Percentiles rank a stretch among this genome's conserved stretches.
phyloP scores from a whole-genome alignment of 495 filamentous ascomycete species.

The Penicillium crystallinum region DNA sequence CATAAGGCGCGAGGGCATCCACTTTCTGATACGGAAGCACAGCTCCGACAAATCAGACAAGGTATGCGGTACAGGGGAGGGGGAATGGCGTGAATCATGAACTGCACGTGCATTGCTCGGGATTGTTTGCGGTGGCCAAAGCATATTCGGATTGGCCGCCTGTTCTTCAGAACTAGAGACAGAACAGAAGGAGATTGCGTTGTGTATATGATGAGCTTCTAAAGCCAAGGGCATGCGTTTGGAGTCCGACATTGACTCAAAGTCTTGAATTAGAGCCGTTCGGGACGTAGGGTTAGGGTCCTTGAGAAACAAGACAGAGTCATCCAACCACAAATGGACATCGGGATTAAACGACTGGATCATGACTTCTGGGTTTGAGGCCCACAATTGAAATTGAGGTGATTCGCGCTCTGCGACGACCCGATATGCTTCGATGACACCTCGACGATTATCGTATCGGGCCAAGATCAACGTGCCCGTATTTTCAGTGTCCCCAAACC shows the following conservation, averaged over 20 bases:
- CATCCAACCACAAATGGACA: slow-evolving; percentile 63
- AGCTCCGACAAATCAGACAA: slow-evolving; percentile 53
- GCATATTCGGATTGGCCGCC: slow-evolving; percentile 28
- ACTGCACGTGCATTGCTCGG: slow-evolving; percentile 46
- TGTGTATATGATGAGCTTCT: slow-evolving; percentile 42
- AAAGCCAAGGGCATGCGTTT: slow-evolving; percentile 51
- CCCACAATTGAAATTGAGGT: slow-evolving; percentile 55
- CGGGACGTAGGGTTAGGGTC: slow-evolving; percentile 20
- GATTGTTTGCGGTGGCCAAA: slow-evolving; percentile 75
- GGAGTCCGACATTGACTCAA: slow-evolving; percentile 21
- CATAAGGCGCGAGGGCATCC: slow-evolving; percentile 52
- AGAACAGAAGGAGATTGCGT: slow-evolving; percentile 40
- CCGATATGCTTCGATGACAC: slow-evolving; percentile 77
- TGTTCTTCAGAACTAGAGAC: slow-evolving; percentile 18
- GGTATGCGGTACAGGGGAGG: slow-evolving; percentile 29
- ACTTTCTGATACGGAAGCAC: slow-evolving; percentile 68
- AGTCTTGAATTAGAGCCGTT: slow-evolving; percentile 20
- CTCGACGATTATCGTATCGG: slow-evolving; percentile 64
- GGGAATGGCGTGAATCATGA: slow-evolving; percentile 25
- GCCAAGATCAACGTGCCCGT: slow-evolving; percentile 67
- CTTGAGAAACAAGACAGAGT: slow-evolving; percentile 61
- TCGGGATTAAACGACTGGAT: slow-evolving; percentile 69
- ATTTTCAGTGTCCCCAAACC: slow-evolving; percentile 71
- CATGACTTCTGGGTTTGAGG: slow-evolving; percentile 59
- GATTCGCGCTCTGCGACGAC: slow-evolving; percentile 56